These are phyloP conservation scores for Vanrija humicola DNA, from an alignment of 1,284 basidiomycete species.

Conservation along the genomic window DNA sequence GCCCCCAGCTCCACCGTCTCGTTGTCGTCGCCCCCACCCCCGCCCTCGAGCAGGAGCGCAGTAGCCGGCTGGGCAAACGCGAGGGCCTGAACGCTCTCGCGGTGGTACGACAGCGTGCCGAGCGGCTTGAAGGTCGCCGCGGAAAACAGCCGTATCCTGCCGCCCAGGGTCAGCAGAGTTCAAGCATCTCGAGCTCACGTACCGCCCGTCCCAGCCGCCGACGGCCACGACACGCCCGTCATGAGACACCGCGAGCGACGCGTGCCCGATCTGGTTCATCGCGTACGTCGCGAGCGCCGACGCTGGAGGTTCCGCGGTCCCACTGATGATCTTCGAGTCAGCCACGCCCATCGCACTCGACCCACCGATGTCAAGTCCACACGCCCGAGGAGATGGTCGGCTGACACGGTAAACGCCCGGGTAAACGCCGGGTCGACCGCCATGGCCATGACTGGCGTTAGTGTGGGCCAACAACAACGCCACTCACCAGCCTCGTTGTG, in stretches of 20 bases:
- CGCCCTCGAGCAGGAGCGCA: neutral
- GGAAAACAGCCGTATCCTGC: constrained; percentile 71
- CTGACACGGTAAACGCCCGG: constrained; percentile 73
- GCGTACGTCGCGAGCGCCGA: constrained; percentile 24
- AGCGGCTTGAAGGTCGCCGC: constrained; percentile 70
- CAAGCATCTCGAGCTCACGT: constrained; percentile 30
- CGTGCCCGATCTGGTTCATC: constrained; percentile 76
- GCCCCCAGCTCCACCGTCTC: constrained; percentile 11
- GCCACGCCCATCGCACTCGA: neutral
- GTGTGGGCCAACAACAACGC: neutral
- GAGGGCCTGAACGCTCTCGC: constrained; percentile 64
- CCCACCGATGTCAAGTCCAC: constrained; percentile 49
- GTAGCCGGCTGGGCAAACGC: constrained; percentile 57
- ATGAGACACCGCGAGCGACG: constrained; percentile 65
- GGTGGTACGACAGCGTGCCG: constrained; percentile 74
- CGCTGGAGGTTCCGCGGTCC: neutral
- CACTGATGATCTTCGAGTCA: constrained; percentile 2
- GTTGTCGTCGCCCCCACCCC: neutral
- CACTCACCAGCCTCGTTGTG: constrained; percentile 73
- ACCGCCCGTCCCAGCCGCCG: constrained; percentile 87
- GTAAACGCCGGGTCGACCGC: constrained; percentile 59
- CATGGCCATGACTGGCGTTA: constrained; percentile 74
- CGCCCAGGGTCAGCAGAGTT: neutral
- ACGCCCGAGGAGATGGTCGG: constrained; percentile 70
- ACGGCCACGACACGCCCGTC: constrained; percentile 72